A percentile compares a stretch with the other conserved stretches of the same genome.
phyloP scores from a whole-genome alignment of 441 rosid genomes.

The Arabidopsis lyrata region DNA sequence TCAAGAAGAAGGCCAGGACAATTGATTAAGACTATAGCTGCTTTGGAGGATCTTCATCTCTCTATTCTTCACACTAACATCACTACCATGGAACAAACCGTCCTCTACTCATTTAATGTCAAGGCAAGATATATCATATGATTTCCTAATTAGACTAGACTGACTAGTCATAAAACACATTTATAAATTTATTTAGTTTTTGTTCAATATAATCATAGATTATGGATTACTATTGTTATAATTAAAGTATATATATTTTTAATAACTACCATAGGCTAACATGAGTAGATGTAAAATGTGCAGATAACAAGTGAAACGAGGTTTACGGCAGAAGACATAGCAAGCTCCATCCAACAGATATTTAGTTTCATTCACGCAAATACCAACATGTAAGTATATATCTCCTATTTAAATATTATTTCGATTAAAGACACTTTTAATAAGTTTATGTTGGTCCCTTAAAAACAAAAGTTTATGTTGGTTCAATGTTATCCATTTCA shows the following conservation, averaged over 20 bases:
- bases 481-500: conserved; percentile 20
- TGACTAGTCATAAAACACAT: not conserved
- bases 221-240: conserved; percentile 3
- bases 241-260: conserved; percentile 12
- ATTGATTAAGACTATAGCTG: conserved; percentile 69
- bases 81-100: conserved; percentile 93
- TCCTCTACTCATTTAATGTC: conserved; percentile 91
- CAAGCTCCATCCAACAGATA: conserved; percentile 87
- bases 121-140: conserved; percentile 53
- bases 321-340: conserved; percentile 88
- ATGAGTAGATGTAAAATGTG: conserved; percentile 15
- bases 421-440: conserved; percentile 20
- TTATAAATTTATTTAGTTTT: not conserved
- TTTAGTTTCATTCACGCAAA: conserved; percentile 86
- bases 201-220: not conserved
- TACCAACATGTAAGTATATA: conserved; percentile 47
- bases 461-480: conserved; percentile 11
- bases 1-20: conserved; percentile 89
- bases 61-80: conserved; percentile 89
- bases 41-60: conserved; percentile 82
- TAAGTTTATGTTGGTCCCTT: conserved; percentile 20
- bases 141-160: not conserved
- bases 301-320: conserved; percentile 75
- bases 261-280: conserved; percentile 23
- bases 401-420: conserved; percentile 4